Percentiles rank a stretch among this genome's conserved stretches.
Evolutionary conservation across 2,329 filamentous ascomycete species (phyloP).

Genomic region (Nigrospora oryzae): DNA sequence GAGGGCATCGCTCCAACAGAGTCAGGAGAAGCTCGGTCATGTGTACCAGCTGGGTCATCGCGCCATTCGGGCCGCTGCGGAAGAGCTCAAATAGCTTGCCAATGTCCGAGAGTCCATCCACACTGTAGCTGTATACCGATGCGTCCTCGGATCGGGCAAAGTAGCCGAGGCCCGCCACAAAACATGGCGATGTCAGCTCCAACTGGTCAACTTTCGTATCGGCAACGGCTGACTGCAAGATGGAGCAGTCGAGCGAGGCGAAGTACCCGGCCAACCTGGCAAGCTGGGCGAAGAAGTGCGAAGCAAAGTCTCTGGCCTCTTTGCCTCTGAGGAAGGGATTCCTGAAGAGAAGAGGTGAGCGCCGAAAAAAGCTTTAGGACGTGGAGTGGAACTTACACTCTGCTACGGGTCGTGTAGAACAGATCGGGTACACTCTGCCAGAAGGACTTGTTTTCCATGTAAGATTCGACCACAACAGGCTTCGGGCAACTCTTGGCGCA

Average conservation of each 20-base stretch:
- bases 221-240: conserved; percentile 15
- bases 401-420: conserved; percentile 27
- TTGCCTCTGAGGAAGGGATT: conserved; percentile 8
- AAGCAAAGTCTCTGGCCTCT: conserved; percentile 21
- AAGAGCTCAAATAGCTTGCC: conserved; percentile 35
- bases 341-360: background rate
- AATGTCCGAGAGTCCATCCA: conserved; percentile 21
- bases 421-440: conserved; percentile 46
- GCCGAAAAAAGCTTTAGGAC: background rate
- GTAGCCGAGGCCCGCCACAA: conserved; percentile 33
- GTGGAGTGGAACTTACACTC: conserved; percentile 27
- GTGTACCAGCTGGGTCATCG: conserved; percentile 31
- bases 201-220: conserved; percentile 22
- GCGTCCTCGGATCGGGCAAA: conserved; percentile 26
- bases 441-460: conserved; percentile 34
- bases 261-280: conserved; percentile 44
- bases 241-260: conserved; percentile 37
- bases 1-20: conserved; percentile 34
- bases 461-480: conserved; percentile 29
- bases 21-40: conserved; percentile 31
- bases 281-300: conserved; percentile 26
- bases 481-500: conserved; percentile 26
- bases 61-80: conserved; percentile 27
- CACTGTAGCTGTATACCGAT: conserved; percentile 18
- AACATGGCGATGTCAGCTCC: conserved; percentile 33